phyloP scores from a whole-genome alignment of 352 stramenopile species.

The Globisporangium acanthophoron region DNA sequence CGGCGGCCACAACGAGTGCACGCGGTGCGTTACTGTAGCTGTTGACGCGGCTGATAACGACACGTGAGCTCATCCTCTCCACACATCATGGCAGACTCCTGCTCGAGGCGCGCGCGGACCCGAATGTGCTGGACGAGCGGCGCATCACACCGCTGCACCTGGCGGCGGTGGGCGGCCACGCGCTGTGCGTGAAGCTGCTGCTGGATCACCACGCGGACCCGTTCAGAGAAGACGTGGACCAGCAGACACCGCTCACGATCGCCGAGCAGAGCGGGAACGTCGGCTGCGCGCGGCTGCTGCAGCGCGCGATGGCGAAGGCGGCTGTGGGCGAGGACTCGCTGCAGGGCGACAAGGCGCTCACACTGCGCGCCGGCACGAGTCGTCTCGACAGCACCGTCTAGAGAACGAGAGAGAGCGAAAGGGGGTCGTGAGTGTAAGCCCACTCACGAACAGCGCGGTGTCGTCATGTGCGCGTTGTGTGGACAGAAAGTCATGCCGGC shows the following conservation, averaged over 20 bases:
- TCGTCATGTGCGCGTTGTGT: no score
- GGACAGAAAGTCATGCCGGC: no score
- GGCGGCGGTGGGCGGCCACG: conserved; percentile 61
- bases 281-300: conserved; percentile 60
- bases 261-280: conserved; percentile 76
- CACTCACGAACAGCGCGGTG: not conserved
- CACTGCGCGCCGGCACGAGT: conserved; percentile 46
- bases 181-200: conserved; percentile 76
- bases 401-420: not conserved
- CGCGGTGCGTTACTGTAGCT: conserved; percentile 16
- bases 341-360: conserved; percentile 38
- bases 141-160: conserved; percentile 74
- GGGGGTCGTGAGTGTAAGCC: not conserved
- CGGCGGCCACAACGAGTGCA: conserved; percentile 77
- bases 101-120: conserved; percentile 48
- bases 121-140: conserved; percentile 69
- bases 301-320: conserved; percentile 75
- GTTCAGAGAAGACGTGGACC: conserved; percentile 77
- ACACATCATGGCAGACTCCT: conserved; percentile 26
- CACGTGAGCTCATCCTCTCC: not conserved
- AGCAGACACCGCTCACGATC: conserved; percentile 56
- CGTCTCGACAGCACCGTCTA: conserved; percentile 74
- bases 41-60: not conserved
- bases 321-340: conserved; percentile 35
- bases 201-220: conserved; percentile 75